Percentiles rank a stretch among this genome's conserved stretches.
These are phyloP conservation scores for Colletotrichum cuscutae DNA, from an alignment of 2,329 filamentous ascomycete genomes.

Conservation along the genomic window DNA sequence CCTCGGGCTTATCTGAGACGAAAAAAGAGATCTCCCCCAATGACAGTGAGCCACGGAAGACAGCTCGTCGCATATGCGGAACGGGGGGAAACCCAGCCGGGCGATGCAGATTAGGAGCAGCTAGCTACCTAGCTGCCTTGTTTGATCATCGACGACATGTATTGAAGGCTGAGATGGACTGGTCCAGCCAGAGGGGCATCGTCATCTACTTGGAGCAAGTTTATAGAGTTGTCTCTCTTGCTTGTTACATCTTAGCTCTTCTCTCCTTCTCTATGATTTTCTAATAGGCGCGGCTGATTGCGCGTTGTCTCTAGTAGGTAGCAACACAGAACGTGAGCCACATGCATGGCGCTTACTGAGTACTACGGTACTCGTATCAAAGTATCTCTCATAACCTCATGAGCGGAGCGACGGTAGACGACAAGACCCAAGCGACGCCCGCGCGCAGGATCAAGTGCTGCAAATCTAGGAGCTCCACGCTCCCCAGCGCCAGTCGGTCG, in stretches of 20 bases:
- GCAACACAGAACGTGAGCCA: background rate
- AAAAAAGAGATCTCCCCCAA: conserved; percentile 1
- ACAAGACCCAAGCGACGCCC: conserved; percentile 46
- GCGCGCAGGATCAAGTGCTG: conserved; percentile 46
- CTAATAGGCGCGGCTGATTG: background rate
- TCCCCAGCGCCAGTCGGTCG: conserved; percentile 52
- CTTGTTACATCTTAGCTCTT: background rate
- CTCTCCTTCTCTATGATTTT: background rate
- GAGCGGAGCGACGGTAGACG: conserved; percentile 26
- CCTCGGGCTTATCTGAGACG: conserved; percentile 5
- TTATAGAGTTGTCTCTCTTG: background rate
- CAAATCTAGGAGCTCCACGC: conserved; percentile 44
- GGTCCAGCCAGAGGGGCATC: background rate
- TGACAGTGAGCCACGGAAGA: conserved; percentile 12
- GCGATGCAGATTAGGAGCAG: background rate
- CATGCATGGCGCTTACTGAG: conserved; percentile 19
- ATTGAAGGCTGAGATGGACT: conserved; percentile 14
- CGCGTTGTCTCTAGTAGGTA: background rate
- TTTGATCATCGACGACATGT: conserved; percentile 14
- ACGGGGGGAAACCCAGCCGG: background rate
- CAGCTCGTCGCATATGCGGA: background rate
- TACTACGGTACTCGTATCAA: background rate
- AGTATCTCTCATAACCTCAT: conserved; percentile 9
- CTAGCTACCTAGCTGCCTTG: background rate
- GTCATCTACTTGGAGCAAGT: background rate